A percentile compares a stretch with the other conserved stretches of the same genome.
Conservation (phyloP, 2,329 filamentous ascomycete genomes). For the Fulvia fulva region DNA sequence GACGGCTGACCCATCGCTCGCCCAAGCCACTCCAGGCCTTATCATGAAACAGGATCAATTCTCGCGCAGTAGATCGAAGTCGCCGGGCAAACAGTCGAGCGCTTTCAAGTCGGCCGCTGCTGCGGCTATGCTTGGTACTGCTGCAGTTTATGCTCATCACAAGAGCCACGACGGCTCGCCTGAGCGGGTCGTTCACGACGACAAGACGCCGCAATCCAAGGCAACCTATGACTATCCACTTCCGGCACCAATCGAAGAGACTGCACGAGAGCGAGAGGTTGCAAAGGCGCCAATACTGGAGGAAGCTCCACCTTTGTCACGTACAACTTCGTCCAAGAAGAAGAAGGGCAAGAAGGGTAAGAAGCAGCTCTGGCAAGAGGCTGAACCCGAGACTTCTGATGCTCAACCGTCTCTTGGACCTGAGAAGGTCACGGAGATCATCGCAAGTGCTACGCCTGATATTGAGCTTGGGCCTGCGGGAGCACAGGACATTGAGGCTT, state of each 20-base stretch:
- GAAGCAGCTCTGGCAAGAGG: conserved; percentile 11
- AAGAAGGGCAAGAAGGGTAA: conserved; percentile 29
- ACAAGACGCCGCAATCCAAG: not conserved
- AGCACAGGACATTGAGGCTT: not conserved
- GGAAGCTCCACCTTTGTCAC: conserved; percentile 3
- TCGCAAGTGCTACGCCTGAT: not conserved
- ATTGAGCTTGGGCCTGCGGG: not conserved
- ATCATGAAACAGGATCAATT: not conserved
- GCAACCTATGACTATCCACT: conserved; percentile 8
- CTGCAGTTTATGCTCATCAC: conserved; percentile 24
- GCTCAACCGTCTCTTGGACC: not conserved
- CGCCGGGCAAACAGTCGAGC: conserved; percentile 9
- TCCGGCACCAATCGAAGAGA: conserved; percentile 10
- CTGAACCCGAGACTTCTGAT: not conserved
- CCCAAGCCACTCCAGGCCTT: not conserved
- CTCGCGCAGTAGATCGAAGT: conserved; percentile 12
- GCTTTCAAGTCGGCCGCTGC: conserved; percentile 22
- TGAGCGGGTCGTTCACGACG: conserved; percentile 8
- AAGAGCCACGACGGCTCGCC: conserved; percentile 14
- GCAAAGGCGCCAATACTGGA: not conserved
- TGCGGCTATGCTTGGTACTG: conserved; percentile 28
- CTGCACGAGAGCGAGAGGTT: not conserved
- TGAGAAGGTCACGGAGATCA: not conserved
- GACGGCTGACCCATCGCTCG: not conserved
- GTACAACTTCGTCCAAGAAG: conserved; percentile 18